phyloP scores from a whole-genome alignment of 75 land plant species.

The Sequoiadendron giganteum region DNA sequence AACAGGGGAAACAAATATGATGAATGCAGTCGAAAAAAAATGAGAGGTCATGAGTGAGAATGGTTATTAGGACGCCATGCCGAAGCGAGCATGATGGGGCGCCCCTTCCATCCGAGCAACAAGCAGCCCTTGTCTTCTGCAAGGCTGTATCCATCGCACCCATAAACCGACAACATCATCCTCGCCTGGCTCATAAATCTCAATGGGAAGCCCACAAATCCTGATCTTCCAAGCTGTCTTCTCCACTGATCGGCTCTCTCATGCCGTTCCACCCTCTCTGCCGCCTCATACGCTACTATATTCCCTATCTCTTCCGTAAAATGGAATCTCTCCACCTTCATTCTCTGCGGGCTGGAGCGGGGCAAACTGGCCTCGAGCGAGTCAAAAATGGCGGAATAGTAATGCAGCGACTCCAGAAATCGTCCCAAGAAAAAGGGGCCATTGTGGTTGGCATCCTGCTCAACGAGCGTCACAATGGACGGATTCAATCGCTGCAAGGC shows the following conservation, averaged over 20 bases:
- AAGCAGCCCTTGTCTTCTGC: slow-evolving; percentile 47
- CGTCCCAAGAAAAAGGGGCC: slow-evolving; percentile 59
- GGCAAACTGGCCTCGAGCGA: slow-evolving; percentile 49
- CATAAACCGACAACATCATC: slow-evolving; percentile 30
- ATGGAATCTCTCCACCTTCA: slow-evolving; percentile 41
- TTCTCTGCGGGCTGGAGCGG: slow-evolving; percentile 25
- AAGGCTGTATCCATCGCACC: slow-evolving; percentile 47
- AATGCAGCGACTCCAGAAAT: slow-evolving; percentile 57
- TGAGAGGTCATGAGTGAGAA: not conserved
- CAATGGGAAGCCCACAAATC: slow-evolving; percentile 32
- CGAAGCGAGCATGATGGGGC: slow-evolving; percentile 49
- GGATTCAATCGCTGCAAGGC: slow-evolving; percentile 32
- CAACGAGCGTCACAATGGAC: slow-evolving; percentile 38
- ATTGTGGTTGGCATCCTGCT: slow-evolving; percentile 64
- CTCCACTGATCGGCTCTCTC: slow-evolving; percentile 57
- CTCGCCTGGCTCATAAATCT: slow-evolving; percentile 35
- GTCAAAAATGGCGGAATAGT: slow-evolving; percentile 61
- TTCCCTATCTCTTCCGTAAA: slow-evolving; percentile 50
- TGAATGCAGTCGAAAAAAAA: no score
- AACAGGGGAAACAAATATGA: no score
- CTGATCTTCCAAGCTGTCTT: slow-evolving; percentile 45
- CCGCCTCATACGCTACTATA: slow-evolving; percentile 50
- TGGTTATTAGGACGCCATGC: slow-evolving; percentile 28
- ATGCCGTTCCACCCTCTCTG: slow-evolving; percentile 48
- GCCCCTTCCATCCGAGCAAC: slow-evolving; percentile 48